Percentiles rank a stretch among this genome's conserved stretches.
These are phyloP conservation scores for Paramecium pentaurelia DNA, from an alignment of 73 alveolate genomes.

Conservation along the genomic window DNA sequence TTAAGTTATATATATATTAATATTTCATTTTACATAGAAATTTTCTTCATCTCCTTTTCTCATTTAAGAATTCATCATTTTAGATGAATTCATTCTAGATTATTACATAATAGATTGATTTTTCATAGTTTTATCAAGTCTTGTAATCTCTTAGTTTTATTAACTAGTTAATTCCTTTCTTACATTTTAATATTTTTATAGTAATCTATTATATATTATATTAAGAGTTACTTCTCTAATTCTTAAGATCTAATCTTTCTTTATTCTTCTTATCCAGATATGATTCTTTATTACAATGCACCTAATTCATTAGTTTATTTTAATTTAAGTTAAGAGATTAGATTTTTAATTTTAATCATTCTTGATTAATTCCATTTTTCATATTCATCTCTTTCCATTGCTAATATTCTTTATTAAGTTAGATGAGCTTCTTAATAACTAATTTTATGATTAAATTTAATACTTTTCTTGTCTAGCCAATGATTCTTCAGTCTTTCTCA, in stretches of 20 bases:
- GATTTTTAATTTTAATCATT: constrained; percentile 35
- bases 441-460: neutral
- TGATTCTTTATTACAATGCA: constrained; percentile 52
- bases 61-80: neutral
- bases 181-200: constrained; percentile 58
- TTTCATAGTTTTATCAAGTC: constrained; percentile 54
- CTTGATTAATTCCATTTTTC: constrained; percentile 59
- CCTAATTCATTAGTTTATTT: constrained; percentile 45
- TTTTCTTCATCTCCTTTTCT: constrained; percentile 19
- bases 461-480: constrained; percentile 59
- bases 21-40: neutral
- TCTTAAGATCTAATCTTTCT: constrained; percentile 59
- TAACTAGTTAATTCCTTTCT: constrained; percentile 52
- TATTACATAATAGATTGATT: constrained; percentile 40
- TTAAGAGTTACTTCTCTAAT: constrained; percentile 30
- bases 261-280: constrained; percentile 58
- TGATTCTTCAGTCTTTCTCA: constrained; percentile 60
- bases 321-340: constrained; percentile 3
- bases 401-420: constrained; percentile 44
- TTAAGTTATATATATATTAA: neutral
- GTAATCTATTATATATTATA: constrained; percentile 1
- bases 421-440: constrained; percentile 59
- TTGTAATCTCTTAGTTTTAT: constrained; percentile 52
- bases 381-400: constrained; percentile 58
- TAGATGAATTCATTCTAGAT: constrained; percentile 43